Evolutionary conservation across 208 protist genomes (phyloP), one percentile per base, ranked within the genome.

Genomic region (Entamoeba invadens): DNA sequence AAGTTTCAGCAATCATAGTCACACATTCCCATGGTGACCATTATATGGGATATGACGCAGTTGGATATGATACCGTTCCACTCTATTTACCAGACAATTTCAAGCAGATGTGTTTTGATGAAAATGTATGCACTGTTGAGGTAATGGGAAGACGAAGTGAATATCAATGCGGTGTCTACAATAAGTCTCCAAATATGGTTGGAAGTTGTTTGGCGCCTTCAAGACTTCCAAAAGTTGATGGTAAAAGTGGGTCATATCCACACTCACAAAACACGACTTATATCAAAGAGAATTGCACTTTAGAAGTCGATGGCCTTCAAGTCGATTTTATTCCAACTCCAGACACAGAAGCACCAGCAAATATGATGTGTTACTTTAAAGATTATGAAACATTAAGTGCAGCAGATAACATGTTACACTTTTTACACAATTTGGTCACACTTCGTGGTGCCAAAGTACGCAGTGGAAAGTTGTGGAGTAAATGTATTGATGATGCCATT

Each of bases 361-460:
- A 92, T 46, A 46, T 92, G 38, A 46, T 92, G 91, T n/a, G n/a
- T n/a, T 92, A 92, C n/a, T 35, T 92, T 2, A n/a, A n/a, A n/a
- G 14, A 92, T n/a, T 46, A 46, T 25, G 10, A 92, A 38, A 3
- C 91, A 21, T 92, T 92, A 25, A 46, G 91, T 92, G 44, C 38
- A 92, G 91, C 91, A n/a, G 91, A 92, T 25, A 46, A 46, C 14
- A 92, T 92, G 44, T 46, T 46, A 35, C 91, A 92, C 6, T 5
- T 35, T 5, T 46, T 92, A 44, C 91, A 92, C 31, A 92, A 92
- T 92, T 46, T 92, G 14, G 14, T n/a, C n/a, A n/a, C n/a, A n/a
- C n/a, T n/a, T n/a, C 44, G 91, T 38, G 91, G 91, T 45, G 38
- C 91, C 16, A 44, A 44, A 44, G 91, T 92, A 44, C 14, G 91